Evolutionary conservation across 257 asterid species (phyloP).

Genomic region (Marsdenia floribunda): DNA sequence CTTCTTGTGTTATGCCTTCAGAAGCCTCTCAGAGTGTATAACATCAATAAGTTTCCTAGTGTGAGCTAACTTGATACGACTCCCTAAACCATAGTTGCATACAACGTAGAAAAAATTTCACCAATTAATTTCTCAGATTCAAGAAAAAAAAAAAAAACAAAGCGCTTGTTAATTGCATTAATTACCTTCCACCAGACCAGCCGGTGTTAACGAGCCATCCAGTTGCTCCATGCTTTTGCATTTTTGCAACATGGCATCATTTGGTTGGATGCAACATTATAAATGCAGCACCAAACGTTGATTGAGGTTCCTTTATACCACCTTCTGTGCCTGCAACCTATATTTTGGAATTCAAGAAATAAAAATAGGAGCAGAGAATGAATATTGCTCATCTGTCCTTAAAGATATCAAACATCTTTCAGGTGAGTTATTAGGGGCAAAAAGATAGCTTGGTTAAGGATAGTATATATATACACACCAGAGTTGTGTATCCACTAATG

Average conservation of each 20-base stretch:
- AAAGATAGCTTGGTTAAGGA: background rate
- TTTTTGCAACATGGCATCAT: constrained; percentile 74
- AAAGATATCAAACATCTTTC: background rate
- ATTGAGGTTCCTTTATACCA: constrained; percentile 80
- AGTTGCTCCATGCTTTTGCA: constrained; percentile 73
- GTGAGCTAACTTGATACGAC: constrained; percentile 66
- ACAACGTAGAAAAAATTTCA: background rate
- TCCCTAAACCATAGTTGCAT: constrained; percentile 69
- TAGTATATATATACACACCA: constrained; percentile 31
- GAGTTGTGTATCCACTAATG: constrained; percentile 78
- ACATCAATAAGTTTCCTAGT: constrained; percentile 79
- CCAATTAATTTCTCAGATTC: background rate
- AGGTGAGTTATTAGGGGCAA: no score
- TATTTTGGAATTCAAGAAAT: background rate
- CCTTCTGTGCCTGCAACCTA: constrained; percentile 89
- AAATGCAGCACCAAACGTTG: constrained; percentile 82
- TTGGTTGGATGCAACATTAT: constrained; percentile 80
- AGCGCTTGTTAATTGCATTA: background rate
- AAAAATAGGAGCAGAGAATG: background rate
- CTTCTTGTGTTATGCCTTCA: constrained; percentile 44
- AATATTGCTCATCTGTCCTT: background rate
- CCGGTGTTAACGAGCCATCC: constrained; percentile 92
- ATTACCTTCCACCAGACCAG: constrained; percentile 83
- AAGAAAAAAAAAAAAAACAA: background rate
- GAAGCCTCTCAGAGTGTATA: constrained; percentile 59